Percentiles rank a stretch among this genome's conserved stretches.
These are phyloP conservation scores for Linaria vulgaris DNA, from an alignment of 257 asterid species.

Conservation along the genomic window DNA sequence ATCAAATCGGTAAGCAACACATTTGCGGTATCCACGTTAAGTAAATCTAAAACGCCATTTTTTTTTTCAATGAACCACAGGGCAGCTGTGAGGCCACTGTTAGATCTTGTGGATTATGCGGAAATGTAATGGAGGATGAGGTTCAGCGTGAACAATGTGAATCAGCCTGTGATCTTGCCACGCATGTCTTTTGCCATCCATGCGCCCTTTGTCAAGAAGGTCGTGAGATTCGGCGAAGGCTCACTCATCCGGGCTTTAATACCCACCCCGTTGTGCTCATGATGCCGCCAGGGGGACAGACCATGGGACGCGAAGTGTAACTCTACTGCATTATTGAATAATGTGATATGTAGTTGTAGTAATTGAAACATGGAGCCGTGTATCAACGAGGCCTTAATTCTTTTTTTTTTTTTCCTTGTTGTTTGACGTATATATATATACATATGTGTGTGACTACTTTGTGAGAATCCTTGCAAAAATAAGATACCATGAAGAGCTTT, in stretches of 20 bases:
- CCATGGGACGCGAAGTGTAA: conserved; percentile 62
- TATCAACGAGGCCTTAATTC: not conserved
- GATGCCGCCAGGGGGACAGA: conserved; percentile 80
- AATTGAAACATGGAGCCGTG: not conserved
- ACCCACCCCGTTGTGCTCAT: conserved; percentile 54
- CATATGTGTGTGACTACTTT: not conserved
- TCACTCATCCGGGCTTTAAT: conserved; percentile 80
- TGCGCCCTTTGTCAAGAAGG: conserved; percentile 98
- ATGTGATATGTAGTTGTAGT: not conserved
- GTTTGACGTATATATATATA: not conserved
- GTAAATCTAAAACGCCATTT: not conserved
- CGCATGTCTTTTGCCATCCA: conserved; percentile 78
- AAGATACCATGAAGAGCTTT: not conserved
- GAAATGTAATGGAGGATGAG: conserved; percentile 61
- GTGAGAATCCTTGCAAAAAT: not conserved
- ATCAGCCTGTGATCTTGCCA: conserved; percentile 71
- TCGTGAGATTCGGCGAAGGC: conserved; percentile 94
- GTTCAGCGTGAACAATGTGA: conserved; percentile 81
- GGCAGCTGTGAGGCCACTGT: conserved; percentile 78
- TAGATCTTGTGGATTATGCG: conserved; percentile 75
- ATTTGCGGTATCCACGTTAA: not conserved
- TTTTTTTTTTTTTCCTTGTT: not conserved
- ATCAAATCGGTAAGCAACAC: too few species aligned
- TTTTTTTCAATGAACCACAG: conserved; percentile 34
- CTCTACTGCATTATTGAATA: not conserved